Evolutionary conservation across 148 eudicot species (phyloP).

Genomic region (Drosera capensis): DNA sequence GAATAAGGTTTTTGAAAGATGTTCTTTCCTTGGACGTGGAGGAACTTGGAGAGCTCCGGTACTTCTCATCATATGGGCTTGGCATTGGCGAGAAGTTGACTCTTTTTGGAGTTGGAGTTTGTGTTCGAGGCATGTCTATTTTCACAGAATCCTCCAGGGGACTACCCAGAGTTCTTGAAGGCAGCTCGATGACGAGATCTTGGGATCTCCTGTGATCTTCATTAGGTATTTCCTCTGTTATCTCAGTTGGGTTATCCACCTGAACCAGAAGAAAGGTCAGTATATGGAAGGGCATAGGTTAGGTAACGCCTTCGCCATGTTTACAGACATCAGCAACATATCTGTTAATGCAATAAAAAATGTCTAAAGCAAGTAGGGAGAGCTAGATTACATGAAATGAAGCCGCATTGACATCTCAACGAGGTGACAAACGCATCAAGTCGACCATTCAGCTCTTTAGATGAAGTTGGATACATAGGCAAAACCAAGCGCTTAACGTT

Average conservation of each 20-base stretch:
- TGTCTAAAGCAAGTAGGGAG: too few species aligned
- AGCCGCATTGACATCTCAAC: too few species aligned
- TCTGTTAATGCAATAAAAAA: too few species aligned
- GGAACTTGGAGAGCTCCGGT: constrained; percentile 24
- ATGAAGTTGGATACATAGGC: too few species aligned
- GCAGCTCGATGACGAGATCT: constrained; percentile 35
- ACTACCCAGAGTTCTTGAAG: constrained; percentile 19
- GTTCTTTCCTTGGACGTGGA: constrained; percentile 37
- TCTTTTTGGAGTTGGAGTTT: constrained; percentile 45
- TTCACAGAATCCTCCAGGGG: constrained; percentile 39
- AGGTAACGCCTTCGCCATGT: too few species aligned
- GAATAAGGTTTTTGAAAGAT: constrained; percentile 49
- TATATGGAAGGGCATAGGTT: too few species aligned
- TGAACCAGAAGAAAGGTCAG: too few species aligned
- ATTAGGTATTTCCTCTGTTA: constrained; percentile 38
- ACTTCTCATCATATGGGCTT: constrained; percentile 23
- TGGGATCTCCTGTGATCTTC: constrained; percentile 18
- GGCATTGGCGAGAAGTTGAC: constrained; percentile 45
- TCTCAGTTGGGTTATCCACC: constrained; percentile 54
- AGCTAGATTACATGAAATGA: too few species aligned
- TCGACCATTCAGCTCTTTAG: too few species aligned
- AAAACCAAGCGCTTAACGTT: too few species aligned
- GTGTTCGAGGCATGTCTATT: constrained; percentile 42
- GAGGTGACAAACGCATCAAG: too few species aligned
- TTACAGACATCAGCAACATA: too few species aligned